Base-by-base conservation (phyloP, 2,329 filamentous ascomycete species). In the Ophiostoma angusticollis region DNA sequence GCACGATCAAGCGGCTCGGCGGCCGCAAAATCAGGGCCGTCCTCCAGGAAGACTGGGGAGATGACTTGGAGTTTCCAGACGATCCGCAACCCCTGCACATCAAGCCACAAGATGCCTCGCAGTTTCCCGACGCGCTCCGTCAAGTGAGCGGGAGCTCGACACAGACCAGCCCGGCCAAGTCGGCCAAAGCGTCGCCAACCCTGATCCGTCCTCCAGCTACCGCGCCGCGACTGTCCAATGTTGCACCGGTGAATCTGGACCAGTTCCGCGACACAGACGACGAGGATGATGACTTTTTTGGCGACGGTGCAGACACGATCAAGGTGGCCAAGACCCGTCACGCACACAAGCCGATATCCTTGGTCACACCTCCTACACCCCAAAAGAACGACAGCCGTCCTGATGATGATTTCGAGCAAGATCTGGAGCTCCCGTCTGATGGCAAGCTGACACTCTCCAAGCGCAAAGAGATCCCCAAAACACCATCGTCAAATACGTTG, bases 1-100 rank as follows among this genome's bases (percentile, higher is more conserved):
- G 91, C 37, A 89, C 86, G 9, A 96, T 96, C 54, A 93, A 93
- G 63, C 72, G 87, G 49, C 68, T 96, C 24, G 87, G 87, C 35
- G 77, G 76, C 43, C 72, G 75, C 49, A 85, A 80, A 52, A 68
- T 81, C 16, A 79, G 77, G 52, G 80, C 74, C 52, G 75, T 79
- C 29, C 74, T 84, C 43, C 76, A 83, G 46, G 81, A 86, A 50
- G 83, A 89, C 55, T 89, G 84, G 78, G 79, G 76, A 45, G 80
- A 86, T 49, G 84, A 89, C 50, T 59, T 89, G 35, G 80, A 84
- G 50, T 58, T 86, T 13, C 78, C 80, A 4, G 68, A 69, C 28
- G 55, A 64, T 2, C 68, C 69, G 22, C 68, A 74, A 43, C 65
- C 63, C 6, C 62, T 86, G 43, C 71, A 75, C 48, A 69, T 89